A percentile compares a stretch with the other conserved stretches of the same genome.
phyloP scores from a whole-genome alignment of 2,329 filamentous ascomycete species.

The Falciphora oryzae region DNA sequence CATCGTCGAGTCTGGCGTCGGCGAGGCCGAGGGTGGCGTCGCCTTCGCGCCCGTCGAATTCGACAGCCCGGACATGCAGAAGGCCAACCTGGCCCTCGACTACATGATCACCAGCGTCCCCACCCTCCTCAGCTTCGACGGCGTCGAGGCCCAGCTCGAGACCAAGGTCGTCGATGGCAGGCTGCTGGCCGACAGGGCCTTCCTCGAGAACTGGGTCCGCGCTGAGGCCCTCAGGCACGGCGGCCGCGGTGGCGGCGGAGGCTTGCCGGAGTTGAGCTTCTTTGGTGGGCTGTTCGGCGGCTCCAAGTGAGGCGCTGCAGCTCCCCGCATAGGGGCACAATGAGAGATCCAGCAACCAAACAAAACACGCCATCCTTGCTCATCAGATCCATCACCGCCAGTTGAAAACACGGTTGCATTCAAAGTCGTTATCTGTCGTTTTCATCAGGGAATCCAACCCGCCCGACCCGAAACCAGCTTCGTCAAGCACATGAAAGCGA shows the following conservation, averaged over 20 bases:
- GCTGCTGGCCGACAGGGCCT: conserved; percentile 41
- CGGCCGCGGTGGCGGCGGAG: conserved; percentile 33
- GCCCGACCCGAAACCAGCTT: no score
- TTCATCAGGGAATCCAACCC: not conserved
- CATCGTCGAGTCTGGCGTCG: conserved; percentile 44
- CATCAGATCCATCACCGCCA: not conserved
- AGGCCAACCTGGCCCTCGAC: conserved; percentile 38
- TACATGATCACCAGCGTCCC: conserved; percentile 56
- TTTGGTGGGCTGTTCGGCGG: conserved; percentile 27
- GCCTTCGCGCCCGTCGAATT: conserved; percentile 49
- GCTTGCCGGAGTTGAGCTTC: conserved; percentile 7
- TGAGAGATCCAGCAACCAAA: not conserved
- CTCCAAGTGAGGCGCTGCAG: conserved; percentile 17
- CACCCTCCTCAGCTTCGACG: conserved; percentile 52
- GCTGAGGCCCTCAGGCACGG: conserved; percentile 44
- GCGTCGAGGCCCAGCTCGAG: conserved; percentile 42
- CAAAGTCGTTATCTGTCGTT: not conserved
- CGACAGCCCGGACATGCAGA: conserved; percentile 52
- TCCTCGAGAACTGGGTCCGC: conserved; percentile 48
- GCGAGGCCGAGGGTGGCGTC: conserved; percentile 51
- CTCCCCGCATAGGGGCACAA: not conserved
- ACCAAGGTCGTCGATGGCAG: conserved; percentile 45
- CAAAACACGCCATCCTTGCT: not conserved
- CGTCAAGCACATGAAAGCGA: not conserved
- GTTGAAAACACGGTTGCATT: not conserved